Conservation (phyloP, 768 basidiomycete genomes). For the Podaxis sp. region DNA sequence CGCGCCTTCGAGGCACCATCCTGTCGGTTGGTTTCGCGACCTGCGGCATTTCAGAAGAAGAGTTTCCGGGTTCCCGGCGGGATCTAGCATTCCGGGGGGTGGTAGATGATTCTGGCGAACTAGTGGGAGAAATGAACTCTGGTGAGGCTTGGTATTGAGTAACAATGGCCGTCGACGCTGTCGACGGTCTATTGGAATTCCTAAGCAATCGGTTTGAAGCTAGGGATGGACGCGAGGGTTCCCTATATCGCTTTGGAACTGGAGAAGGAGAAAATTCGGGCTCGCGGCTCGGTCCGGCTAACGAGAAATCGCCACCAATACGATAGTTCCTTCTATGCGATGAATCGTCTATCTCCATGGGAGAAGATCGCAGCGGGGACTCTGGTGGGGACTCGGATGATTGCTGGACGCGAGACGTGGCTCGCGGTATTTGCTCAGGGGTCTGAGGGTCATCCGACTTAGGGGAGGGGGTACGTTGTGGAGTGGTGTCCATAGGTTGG, state of each 20-base stretch:
- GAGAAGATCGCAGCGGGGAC: background rate
- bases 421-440: background rate
- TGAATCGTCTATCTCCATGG: background rate
- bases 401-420: background rate
- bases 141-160: slow-evolving; percentile 4
- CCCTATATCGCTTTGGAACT: background rate
- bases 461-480: background rate
- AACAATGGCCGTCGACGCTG: background rate
- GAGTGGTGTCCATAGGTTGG: background rate
- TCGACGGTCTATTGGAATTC: background rate
- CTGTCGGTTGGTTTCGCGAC: background rate
- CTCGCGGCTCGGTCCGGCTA: background rate
- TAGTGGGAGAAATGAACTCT: background rate
- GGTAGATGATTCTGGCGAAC: background rate
- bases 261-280: background rate
- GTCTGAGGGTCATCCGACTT: background rate
- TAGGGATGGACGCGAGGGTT: slow-evolving; percentile 19
- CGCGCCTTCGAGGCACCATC: slow-evolving; percentile 1
- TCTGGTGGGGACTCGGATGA: background rate
- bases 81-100: background rate
- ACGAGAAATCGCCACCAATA: background rate
- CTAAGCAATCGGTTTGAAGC: slow-evolving; percentile 18
- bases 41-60: background rate
- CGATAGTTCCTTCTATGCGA: background rate
- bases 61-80: background rate